Conservation (phyloP, 2,329 filamentous ascomycete species). For the Cyclaneusma minus region DNA sequence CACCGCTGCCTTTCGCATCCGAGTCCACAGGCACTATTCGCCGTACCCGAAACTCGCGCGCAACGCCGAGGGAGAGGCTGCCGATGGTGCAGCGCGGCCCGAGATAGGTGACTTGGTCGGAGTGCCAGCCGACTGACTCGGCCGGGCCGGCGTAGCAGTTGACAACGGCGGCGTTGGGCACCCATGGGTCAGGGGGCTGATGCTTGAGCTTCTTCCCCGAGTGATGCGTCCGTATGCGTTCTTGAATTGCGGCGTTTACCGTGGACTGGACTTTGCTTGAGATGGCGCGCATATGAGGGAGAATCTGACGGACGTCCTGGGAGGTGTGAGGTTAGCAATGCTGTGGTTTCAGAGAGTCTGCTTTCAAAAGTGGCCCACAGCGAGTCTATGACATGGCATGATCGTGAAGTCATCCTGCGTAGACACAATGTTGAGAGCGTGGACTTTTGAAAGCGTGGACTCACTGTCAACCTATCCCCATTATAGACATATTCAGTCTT, state of each 20-base stretch:
- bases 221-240: constrained; percentile 53
- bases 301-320: constrained; percentile 60
- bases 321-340: constrained; percentile 4
- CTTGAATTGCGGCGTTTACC: constrained; percentile 65
- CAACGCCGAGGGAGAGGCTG: constrained; percentile 77
- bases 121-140: constrained; percentile 82
- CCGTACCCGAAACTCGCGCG: constrained; percentile 83
- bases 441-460: too few relatives aligned
- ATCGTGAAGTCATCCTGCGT: constrained; percentile 3
- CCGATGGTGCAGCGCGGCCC: constrained; percentile 82
- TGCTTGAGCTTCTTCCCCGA: constrained; percentile 57
- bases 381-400: background rate
- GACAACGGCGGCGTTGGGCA: constrained; percentile 80
- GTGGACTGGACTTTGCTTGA: constrained; percentile 54
- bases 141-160: constrained; percentile 80
- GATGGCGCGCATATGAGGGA: constrained; percentile 56
- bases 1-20: constrained; percentile 17
- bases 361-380: background rate
- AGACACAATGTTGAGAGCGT: constrained; percentile 1
- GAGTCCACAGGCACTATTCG: constrained; percentile 49
- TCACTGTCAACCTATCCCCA: constrained; percentile 51
- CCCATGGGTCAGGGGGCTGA: constrained; percentile 61
- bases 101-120: constrained; percentile 84
- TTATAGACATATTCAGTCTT: constrained; percentile 78
- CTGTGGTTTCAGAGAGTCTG: background rate